Base-by-base conservation (phyloP, 140 eudicot species). In the Erigeron philadelphicus region DNA sequence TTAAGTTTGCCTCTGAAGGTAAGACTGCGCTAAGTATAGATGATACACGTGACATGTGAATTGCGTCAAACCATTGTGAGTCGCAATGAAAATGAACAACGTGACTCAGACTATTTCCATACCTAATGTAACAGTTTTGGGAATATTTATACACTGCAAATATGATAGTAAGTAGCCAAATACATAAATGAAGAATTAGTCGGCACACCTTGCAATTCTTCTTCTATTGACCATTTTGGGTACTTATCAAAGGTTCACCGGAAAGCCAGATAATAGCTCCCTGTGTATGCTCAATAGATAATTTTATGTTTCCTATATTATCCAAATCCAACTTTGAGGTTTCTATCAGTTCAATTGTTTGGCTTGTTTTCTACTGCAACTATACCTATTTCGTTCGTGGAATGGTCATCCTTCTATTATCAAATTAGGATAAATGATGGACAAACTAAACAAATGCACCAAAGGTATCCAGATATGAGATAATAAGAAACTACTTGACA, bases 291-390 rank as follows among this genome's bases (percentile, higher is more conserved):
- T 63, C 68, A 10, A 45, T 18, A 57, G 16, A 59, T 58, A 44
- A 9, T 8, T 5, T 8, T 56, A 15, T 8, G 55, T 56, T 6
- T 8, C 31, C 42, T 19, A 55, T 7, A 3, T 45, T 45, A 9
- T 18, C 21, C 9, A 40, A 58, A 11, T 55, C 42, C 65, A 43
- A 19, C 40, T 44, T 8, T 25, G 5, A 0, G 68, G 68, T 45
- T 59, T 59, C 40, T 6, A 45, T 21, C 47, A 13, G 11, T 70
- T 3, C 66, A 70, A 57, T 45, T 11, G 47, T 45, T 42, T 70
- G 35, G 67, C 47, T 11, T 45, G 48, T 45, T 58, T 11, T 71
- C 1, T 58, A 15, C 7, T 11, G n/a, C 47, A 1, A 12, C 6
- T 44, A 18, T 7, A 8, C 23, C 17, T 5, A 1, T 50, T 19